phyloP scores from a whole-genome alignment of 1,284 basidiomycete genomes.

The Cerioporus squamosus region DNA sequence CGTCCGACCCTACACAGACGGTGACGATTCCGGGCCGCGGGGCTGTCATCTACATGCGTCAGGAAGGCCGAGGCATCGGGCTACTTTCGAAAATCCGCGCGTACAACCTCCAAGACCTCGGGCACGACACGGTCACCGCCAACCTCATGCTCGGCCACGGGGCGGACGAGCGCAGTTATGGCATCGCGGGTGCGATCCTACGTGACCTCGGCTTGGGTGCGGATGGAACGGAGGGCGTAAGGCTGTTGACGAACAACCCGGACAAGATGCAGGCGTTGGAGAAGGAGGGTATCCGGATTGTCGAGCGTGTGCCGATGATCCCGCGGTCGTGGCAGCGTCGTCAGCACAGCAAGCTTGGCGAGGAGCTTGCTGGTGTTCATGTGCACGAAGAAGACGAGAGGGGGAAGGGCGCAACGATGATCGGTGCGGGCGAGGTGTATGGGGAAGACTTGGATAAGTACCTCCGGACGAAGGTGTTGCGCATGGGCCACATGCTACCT shows the following conservation, averaged over 20 bases:
- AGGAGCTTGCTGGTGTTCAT: conserved; percentile 20
- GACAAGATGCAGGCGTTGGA: conserved; percentile 93
- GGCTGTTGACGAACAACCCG: conserved; percentile 96
- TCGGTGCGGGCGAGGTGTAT: conserved; percentile 80
- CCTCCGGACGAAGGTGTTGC: conserved; percentile 91
- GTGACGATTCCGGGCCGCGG: conserved; percentile 78
- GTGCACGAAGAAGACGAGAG: conserved; percentile 44
- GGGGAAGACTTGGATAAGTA: conserved; percentile 96
- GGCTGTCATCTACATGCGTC: conserved; percentile 96
- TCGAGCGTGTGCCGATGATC: conserved; percentile 93
- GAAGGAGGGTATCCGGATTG: conserved; percentile 81
- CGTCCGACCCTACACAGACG: conserved; percentile 35
- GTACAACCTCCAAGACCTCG: conserved; percentile 98
- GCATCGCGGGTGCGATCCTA: conserved; percentile 89
- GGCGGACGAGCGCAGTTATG: conserved; percentile 95
- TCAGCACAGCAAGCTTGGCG: conserved; percentile 37
- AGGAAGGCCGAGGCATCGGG: conserved; percentile 99
- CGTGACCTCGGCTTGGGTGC: conserved; percentile 83
- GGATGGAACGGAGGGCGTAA: conserved; percentile 63
- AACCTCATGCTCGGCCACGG: conserved; percentile 95
- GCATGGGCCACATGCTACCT: conserved; percentile 95
- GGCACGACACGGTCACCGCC: conserved; percentile 97
- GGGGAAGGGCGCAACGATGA: conserved; percentile 78
- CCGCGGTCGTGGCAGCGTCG: conserved; percentile 83
- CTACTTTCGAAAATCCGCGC: conserved; percentile 95